Evolutionary conservation across 75 land plant genomes (phyloP).

Genomic region (Adiantum capillusveneris): DNA sequence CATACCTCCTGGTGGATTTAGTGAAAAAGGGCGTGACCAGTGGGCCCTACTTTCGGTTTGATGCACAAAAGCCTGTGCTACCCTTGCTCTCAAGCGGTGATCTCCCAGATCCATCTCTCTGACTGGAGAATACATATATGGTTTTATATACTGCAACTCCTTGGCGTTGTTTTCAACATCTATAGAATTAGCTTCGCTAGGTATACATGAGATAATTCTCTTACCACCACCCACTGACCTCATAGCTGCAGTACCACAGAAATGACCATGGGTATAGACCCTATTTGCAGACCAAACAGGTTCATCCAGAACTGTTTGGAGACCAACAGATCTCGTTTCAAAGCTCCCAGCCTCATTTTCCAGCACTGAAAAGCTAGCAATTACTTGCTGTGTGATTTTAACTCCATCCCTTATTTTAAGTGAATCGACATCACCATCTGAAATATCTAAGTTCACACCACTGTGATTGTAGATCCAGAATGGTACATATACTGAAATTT

Average conservation of each 20-base stretch:
- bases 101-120: background rate
- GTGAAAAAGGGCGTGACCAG: conserved; percentile 79
- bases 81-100: conserved; percentile 1
- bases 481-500: conserved; percentile 66
- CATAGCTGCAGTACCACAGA: background rate
- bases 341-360: background rate
- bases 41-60: conserved; percentile 1
- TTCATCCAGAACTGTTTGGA: background rate
- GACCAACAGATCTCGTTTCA: background rate
- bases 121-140: background rate
- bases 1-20: conserved; percentile 71
- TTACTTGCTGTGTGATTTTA: background rate
- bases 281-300: background rate
- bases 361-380: background rate
- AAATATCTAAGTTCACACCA: conserved; percentile 40
- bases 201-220: background rate
- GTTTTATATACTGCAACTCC: background rate
- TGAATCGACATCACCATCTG: conserved; percentile 29
- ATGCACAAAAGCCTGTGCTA: background rate
- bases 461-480: conserved; percentile 89
- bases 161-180: background rate
- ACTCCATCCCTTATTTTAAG: conserved; percentile 3
- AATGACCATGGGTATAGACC: background rate
- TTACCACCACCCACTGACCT: conserved; percentile 3
- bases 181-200: background rate